phyloP scores from a whole-genome alignment of 305 asterid genomes.

The Solanum hybrid region DNA sequence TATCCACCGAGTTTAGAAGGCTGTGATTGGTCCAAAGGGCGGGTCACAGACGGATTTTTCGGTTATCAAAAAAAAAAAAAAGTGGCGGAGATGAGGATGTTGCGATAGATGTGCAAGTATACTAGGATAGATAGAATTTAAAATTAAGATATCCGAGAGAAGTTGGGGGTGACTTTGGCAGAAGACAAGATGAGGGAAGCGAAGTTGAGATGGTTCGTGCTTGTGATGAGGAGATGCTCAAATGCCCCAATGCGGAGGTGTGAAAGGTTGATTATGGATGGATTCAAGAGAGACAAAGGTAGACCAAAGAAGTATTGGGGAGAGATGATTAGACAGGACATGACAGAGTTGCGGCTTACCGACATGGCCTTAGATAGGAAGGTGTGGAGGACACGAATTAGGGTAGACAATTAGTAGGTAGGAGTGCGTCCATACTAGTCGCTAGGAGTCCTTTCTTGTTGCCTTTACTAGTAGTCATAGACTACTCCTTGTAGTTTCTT shows the following conservation, averaged over 20 bases:
- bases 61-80: no score
- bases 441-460: background rate
- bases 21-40: no score
- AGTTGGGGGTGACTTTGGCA: background rate
- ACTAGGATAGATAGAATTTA: background rate
- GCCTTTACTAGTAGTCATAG: background rate
- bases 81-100: background rate
- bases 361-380: background rate
- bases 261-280: background rate
- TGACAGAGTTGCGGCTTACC: background rate
- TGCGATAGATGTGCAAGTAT: background rate
- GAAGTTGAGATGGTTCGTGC: background rate
- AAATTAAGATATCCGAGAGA: background rate
- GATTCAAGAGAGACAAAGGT: background rate
- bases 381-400: background rate
- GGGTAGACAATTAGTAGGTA: background rate
- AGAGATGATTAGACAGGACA: background rate
- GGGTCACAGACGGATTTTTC: no score
- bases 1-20: no score
- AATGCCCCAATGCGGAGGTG: background rate
- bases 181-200: background rate
- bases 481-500: background rate
- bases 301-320: background rate
- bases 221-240: background rate
- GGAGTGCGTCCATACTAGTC: background rate